These are phyloP conservation scores for Debaryomycetaceae sp. DNA, from an alignment of 1,139 yeast genomes.

Conservation along the genomic window DNA sequence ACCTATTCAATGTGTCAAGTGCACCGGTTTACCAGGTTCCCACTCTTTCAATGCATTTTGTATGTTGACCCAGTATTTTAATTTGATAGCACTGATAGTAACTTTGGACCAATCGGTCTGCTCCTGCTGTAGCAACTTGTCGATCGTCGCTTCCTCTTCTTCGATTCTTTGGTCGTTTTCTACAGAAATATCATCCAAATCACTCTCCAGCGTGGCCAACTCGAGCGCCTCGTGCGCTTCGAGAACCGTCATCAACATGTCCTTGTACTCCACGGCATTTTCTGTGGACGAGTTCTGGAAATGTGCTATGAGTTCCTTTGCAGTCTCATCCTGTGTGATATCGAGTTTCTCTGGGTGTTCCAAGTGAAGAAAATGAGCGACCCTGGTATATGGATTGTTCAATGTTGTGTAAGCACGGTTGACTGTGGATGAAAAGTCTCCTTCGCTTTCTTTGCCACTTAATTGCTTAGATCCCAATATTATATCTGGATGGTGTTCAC, in stretches of 20 bases:
- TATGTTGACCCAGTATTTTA: constrained; percentile 85
- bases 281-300: constrained; percentile 31
- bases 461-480: constrained; percentile 28
- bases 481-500: constrained; percentile 78
- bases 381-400: constrained; percentile 63
- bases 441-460: constrained; percentile 15
- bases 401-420: constrained; percentile 76
- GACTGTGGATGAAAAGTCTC: constrained; percentile 48
- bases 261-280: constrained; percentile 46
- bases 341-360: constrained; percentile 39
- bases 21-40: constrained; percentile 69
- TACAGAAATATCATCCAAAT: constrained; percentile 47
- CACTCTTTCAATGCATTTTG: constrained; percentile 72
- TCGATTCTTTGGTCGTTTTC: constrained; percentile 58
- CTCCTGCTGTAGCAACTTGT: constrained; percentile 24
- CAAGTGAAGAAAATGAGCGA: constrained; percentile 36
- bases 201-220: constrained; percentile 56
- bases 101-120: constrained; percentile 54
- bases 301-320: constrained; percentile 33
- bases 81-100: constrained; percentile 61
- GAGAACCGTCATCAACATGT: constrained; percentile 66
- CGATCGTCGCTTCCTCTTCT: constrained; percentile 31
- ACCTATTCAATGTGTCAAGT: constrained; percentile 49
- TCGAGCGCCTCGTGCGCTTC: constrained; percentile 79
- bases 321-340: constrained; percentile 37